Evolutionary conservation across 768 basidiomycete species (phyloP).

Genomic region (Auricularia sp.): DNA sequence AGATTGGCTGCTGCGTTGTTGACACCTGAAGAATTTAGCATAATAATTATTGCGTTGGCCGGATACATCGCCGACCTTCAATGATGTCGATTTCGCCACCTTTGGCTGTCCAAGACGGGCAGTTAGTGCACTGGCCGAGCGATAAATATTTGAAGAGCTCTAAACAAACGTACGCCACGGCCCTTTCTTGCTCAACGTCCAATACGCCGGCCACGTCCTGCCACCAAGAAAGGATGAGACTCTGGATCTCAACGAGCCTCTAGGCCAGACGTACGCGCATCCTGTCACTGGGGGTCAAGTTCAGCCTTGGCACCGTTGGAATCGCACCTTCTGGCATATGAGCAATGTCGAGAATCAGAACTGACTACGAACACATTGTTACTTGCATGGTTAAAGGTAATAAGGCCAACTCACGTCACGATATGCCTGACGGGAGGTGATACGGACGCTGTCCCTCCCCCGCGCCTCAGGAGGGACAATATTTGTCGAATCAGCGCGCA

Average conservation of each 20-base stretch:
- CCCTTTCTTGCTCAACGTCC: conserved; percentile 36
- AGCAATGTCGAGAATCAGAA: conserved; percentile 40
- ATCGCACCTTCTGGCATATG: conserved; percentile 54
- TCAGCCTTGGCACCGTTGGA: neutral
- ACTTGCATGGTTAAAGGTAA: neutral
- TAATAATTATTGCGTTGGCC: neutral
- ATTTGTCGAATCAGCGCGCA: conserved; percentile 42
- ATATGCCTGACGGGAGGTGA: conserved; percentile 36
- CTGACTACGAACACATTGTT: conserved; percentile 10
- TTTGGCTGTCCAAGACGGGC: neutral
- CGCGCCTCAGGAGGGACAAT: conserved; percentile 28
- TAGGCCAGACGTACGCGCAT: conserved; percentile 10
- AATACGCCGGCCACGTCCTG: conserved; percentile 54
- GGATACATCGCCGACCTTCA: conserved; percentile 31
- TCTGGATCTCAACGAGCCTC: neutral
- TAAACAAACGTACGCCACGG: conserved; percentile 8
- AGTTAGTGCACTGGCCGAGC: too few relatives aligned
- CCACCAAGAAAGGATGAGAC: conserved; percentile 10
- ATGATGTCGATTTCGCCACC: conserved; percentile 48
- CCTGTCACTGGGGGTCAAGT: neutral
- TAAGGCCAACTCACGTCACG: conserved; percentile 19
- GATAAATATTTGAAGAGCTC: too few relatives aligned
- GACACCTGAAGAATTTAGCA: conserved; percentile 30
- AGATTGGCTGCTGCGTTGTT: conserved; percentile 37
- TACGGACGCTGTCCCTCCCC: conserved; percentile 51